phyloP scores from a whole-genome alignment of 768 basidiomycete species.

The Naganishia kalamii region DNA sequence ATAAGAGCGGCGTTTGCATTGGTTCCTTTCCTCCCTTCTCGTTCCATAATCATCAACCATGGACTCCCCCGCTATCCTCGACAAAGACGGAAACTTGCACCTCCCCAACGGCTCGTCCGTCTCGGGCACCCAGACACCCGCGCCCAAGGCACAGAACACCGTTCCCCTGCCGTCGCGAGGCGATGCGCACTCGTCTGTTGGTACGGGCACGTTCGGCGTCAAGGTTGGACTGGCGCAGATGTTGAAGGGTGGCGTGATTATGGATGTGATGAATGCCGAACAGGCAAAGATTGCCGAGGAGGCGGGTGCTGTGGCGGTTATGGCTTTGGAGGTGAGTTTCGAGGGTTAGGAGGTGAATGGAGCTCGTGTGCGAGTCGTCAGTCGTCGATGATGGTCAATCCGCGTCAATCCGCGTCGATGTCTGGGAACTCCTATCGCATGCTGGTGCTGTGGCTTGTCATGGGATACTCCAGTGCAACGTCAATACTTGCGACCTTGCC shows the following conservation, averaged over 20 bases:
- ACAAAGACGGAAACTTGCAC: constrained; percentile 21
- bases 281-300: constrained; percentile 94
- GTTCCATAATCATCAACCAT: neutral
- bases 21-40: neutral
- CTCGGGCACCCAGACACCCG: constrained; percentile 15
- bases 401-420: too few species aligned
- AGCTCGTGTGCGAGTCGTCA: neutral
- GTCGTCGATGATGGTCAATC: too few species aligned
- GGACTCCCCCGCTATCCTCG: constrained; percentile 23
- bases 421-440: too few species aligned
- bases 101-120: constrained; percentile 16
- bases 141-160: neutral
- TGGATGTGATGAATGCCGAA: constrained; percentile 64
- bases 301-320: constrained; percentile 94
- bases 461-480: too few species aligned
- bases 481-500: too few species aligned
- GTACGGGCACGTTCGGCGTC: constrained; percentile 52
- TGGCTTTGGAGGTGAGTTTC: constrained; percentile 52
- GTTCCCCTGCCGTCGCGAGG: constrained; percentile 15
- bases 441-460: too few species aligned
- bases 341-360: neutral
- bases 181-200: constrained; percentile 13
- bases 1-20: neutral
- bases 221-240: constrained; percentile 94
- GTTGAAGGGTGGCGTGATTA: constrained; percentile 64